These are phyloP conservation scores for Sporothrix inflata DNA, from an alignment of 2,329 filamentous ascomycete genomes.

Conservation along the genomic window DNA sequence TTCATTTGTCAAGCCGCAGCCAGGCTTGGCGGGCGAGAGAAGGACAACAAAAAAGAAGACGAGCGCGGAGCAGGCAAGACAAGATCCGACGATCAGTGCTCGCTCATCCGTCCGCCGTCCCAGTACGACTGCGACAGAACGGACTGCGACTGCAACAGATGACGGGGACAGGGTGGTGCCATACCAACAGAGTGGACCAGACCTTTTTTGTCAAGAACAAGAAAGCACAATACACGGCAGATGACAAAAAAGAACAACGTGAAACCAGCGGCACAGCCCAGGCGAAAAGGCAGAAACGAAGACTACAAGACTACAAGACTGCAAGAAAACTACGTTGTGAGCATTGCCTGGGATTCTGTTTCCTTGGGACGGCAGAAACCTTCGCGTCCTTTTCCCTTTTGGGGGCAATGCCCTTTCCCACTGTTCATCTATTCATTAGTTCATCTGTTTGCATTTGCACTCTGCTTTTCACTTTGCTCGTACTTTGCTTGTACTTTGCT, in stretches of 20 bases:
- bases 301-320: not conserved
- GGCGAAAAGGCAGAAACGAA: not conserved
- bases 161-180: not conserved
- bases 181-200: not conserved
- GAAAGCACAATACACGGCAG: not conserved
- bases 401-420: not conserved
- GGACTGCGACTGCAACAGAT: not conserved
- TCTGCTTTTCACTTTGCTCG: too few relatives aligned
- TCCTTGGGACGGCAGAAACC: not conserved
- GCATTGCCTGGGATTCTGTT: not conserved
- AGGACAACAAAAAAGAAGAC: not conserved
- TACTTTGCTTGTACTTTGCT: too few relatives aligned
- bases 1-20: not conserved
- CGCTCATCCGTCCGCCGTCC: not conserved
- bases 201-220: not conserved
- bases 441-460: not conserved
- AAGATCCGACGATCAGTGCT: not conserved
- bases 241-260: conserved; percentile 20
- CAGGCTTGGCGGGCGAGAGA: not conserved
- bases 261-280: conserved; percentile 19
- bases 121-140: not conserved
- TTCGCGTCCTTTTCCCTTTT: not conserved
- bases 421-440: not conserved
- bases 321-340: not conserved
- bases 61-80: not conserved